Evolutionary conservation across 768 basidiomycete species (phyloP).

Genomic region (Suillus spraguei): DNA sequence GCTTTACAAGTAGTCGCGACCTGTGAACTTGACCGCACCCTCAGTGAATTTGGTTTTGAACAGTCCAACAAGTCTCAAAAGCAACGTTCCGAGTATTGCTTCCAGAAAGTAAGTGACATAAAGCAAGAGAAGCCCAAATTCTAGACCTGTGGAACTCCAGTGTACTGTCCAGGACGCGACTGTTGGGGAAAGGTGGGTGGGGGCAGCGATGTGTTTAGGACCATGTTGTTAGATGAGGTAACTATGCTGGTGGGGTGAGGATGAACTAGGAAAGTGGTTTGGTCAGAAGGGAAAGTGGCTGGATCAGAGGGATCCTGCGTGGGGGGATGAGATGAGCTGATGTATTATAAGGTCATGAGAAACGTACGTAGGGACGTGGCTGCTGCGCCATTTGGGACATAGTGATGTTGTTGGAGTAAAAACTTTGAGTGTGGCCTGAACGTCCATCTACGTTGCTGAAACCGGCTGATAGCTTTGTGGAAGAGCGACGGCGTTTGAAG

Average conservation of each 20-base stretch:
- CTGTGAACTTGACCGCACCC: neutral
- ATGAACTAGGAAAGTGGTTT: constrained; percentile 37
- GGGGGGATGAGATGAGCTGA: constrained; percentile 8
- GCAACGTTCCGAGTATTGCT: neutral
- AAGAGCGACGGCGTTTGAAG: constrained; percentile 31
- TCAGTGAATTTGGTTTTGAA: neutral
- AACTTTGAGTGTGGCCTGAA: constrained; percentile 9
- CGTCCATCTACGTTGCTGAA: neutral
- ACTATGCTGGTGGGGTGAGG: constrained; percentile 18
- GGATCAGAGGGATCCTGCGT: constrained; percentile 40
- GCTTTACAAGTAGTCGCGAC: neutral
- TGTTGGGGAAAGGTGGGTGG: constrained; percentile 15
- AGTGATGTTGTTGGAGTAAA: constrained; percentile 15
- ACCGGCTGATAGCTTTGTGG: constrained; percentile 20
- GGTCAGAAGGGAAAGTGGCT: constrained; percentile 38
- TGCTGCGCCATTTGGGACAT: constrained; percentile 23
- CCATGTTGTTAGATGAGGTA: constrained; percentile 9
- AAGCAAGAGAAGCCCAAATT: neutral
- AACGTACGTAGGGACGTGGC: constrained; percentile 31
- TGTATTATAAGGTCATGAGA: neutral
- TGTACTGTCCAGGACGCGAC: constrained; percentile 20
- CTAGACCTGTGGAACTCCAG: constrained; percentile 29
- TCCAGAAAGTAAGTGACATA: neutral
- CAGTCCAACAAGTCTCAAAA: neutral
- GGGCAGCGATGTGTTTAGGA: constrained; percentile 7